Evolutionary conservation across 148 eudicot species (phyloP).

Genomic region (Camellia granthamiana): DNA sequence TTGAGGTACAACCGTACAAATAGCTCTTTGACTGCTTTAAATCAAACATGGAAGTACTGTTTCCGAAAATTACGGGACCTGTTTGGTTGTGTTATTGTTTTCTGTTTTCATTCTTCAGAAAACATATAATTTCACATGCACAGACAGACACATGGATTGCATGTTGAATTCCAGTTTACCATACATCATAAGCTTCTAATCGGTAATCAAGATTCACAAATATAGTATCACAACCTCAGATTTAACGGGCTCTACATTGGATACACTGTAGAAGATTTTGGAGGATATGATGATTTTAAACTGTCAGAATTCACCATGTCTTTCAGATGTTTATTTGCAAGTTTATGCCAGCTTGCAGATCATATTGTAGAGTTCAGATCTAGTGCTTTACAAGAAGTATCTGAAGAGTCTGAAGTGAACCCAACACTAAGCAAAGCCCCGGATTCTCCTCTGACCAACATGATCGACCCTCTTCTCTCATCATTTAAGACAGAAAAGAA

Average conservation of each 20-base stretch:
- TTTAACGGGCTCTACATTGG: background rate
- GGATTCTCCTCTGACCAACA: background rate
- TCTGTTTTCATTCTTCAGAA: too few relatives aligned
- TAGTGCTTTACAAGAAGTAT: conserved; percentile 4
- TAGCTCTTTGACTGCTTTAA: background rate
- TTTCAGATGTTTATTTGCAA: conserved; percentile 9
- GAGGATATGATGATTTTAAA: background rate
- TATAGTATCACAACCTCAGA: too few relatives aligned
- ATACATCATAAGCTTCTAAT: background rate
- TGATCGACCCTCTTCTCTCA: conserved; percentile 5
- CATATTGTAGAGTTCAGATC: background rate
- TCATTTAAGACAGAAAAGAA: conserved; percentile 17
- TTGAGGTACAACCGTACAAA: conserved; percentile 13
- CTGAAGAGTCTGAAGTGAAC: conserved; percentile 18
- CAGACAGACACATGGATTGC: background rate
- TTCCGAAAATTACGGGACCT: background rate
- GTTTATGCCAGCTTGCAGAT: conserved; percentile 21
- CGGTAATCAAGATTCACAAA: background rate
- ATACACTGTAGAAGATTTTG: background rate
- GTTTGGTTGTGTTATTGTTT: too few relatives aligned
- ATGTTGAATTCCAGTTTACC: background rate
- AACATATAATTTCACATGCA: background rate
- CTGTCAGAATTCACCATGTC: background rate
- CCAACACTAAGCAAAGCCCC: conserved; percentile 16
- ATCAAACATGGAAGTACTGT: background rate